A percentile compares a stretch with the other conserved stretches of the same genome.
Evolutionary conservation across 805 yeast species (phyloP).

Genomic region (Candida saitoana): DNA sequence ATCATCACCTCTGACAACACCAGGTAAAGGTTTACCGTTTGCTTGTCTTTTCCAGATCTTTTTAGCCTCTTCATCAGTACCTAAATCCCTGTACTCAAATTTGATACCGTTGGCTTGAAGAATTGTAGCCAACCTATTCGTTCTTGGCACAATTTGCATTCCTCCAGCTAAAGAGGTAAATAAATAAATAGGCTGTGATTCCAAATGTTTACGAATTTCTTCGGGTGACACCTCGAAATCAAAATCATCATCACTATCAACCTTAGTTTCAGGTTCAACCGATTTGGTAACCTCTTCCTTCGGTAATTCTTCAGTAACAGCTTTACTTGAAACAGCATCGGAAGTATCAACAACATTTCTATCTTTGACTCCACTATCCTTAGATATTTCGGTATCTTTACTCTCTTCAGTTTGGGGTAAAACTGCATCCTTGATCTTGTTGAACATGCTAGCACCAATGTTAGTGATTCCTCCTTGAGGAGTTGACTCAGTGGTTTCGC

Average conservation of each 20-base stretch:
- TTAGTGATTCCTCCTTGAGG: background rate
- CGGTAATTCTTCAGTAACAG: slow-evolving; percentile 2
- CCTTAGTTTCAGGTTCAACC: background rate
- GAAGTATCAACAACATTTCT: background rate
- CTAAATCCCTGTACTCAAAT: slow-evolving; percentile 70
- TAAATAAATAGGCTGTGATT: slow-evolving; percentile 61
- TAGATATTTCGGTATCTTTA: background rate
- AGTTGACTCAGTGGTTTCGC: background rate
- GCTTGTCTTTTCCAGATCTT: slow-evolving; percentile 76
- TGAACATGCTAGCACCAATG: background rate
- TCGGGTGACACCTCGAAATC: slow-evolving; percentile 36
- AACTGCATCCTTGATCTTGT: slow-evolving; percentile 5
- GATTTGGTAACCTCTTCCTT: slow-evolving; percentile 1
- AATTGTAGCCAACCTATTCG: slow-evolving; percentile 71
- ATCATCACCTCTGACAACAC: slow-evolving; percentile 77
- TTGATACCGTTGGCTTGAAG: slow-evolving; percentile 68
- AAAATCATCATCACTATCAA: slow-evolving; percentile 15
- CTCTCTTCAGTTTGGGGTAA: background rate
- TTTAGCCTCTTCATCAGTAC: slow-evolving; percentile 84
- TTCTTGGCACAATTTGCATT: slow-evolving; percentile 70
- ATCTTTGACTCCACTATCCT: background rate
- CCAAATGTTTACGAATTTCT: slow-evolving; percentile 39
- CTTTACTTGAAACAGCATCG: background rate
- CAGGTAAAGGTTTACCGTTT: slow-evolving; percentile 74
- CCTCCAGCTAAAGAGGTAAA: slow-evolving; percentile 89